Evolutionary conservation across 164 flowering plant genomes (phyloP), one percentile per base, ranked within the genome.

Genomic region (Stephania cephalantha): DNA sequence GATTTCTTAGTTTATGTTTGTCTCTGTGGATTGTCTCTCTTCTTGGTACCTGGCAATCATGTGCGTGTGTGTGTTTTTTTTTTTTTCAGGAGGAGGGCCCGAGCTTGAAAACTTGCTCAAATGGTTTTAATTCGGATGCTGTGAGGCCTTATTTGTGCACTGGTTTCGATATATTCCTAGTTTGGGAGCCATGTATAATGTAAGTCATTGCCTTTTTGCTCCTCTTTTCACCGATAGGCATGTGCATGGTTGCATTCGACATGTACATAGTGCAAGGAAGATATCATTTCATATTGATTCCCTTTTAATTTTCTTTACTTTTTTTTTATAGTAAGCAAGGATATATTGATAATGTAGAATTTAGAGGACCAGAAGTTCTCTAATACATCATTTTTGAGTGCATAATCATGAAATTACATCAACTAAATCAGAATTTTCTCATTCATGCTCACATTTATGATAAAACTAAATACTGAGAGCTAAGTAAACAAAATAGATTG

Each of bases 181-280:
- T 85, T 52, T 92, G 97, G 97, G 98, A 95, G 87, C 98, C 98
- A 20, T 92, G 97, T 74, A 63, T 82, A 17, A 90, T 95, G 98
- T 92, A 83, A 89, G 96, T 81, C 75, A 15, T 61, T 31, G n/a
- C 46, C 30, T 5, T 31, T 6, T 17, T 71, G 61, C 25, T 67
- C 65, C n/a, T 63, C 30, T 20, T 66, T 13, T n/a, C 55, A 46
- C 11, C 44, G 9, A n/a, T 17, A 17, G n/a, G 25, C 66, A n/a
- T 61, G 25, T 22, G 20, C 25, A 61, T 61, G 18, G 66, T 15
- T 61, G 66, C 66, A n/a, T 61, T 18, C 25, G 42, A 17, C n/a
- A n/a, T n/a, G 25, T 7, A 58, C 25, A 18, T 61, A 18, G 65
- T 58, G 22, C 7, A 6, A 9, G 53, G 53, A 35, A 35, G 42